A percentile compares a stretch with the other conserved stretches of the same genome.
These are phyloP conservation scores for Ramularia collo-cygni DNA, from an alignment of 2,329 filamentous ascomycete species.

Conservation along the genomic window DNA sequence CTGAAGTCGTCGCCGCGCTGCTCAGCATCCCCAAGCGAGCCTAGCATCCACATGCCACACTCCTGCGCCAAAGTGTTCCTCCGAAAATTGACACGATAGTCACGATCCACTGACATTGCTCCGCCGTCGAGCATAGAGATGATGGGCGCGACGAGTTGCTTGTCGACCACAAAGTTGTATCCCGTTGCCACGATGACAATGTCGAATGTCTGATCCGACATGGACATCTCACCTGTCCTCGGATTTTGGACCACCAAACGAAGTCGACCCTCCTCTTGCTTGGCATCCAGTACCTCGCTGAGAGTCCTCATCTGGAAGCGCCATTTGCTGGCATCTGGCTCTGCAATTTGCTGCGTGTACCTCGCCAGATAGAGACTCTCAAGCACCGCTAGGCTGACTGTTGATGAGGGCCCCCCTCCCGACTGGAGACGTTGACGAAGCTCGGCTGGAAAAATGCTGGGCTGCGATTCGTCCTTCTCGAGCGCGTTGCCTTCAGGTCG, in stretches of 20 bases:
- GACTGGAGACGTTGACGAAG: constrained; percentile 11
- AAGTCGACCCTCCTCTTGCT: constrained; percentile 7
- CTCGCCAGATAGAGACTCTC: constrained; percentile 19
- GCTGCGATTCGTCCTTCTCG: constrained; percentile 5
- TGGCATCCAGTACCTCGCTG: constrained; percentile 13
- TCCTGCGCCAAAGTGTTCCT: constrained; percentile 11
- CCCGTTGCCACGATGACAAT: constrained; percentile 19
- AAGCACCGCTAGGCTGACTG: constrained; percentile 18
- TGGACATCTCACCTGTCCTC: constrained; percentile 10
- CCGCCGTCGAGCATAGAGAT: constrained; percentile 14
- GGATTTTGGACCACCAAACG: constrained; percentile 13
- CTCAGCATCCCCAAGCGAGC: constrained; percentile 15
- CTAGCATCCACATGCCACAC: constrained; percentile 21
- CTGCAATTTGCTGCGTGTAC: constrained; percentile 19
- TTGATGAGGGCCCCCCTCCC: constrained; percentile 8
- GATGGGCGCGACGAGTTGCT: constrained; percentile 10
- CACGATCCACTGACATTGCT: constrained; percentile 14
- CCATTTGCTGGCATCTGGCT: constrained; percentile 15
- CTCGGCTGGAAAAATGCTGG: constrained; percentile 15
- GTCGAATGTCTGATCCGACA: constrained; percentile 12
- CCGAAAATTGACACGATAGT: constrained; percentile 22
- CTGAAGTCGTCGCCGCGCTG: constrained; percentile 18
- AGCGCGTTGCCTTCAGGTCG: constrained; percentile 18
- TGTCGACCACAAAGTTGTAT: constrained; percentile 12
- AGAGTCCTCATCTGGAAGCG: constrained; percentile 16